Evolutionary conservation across 352 stramenopile genomes (phyloP).

Genomic region (Pythium grandisporangium): DNA sequence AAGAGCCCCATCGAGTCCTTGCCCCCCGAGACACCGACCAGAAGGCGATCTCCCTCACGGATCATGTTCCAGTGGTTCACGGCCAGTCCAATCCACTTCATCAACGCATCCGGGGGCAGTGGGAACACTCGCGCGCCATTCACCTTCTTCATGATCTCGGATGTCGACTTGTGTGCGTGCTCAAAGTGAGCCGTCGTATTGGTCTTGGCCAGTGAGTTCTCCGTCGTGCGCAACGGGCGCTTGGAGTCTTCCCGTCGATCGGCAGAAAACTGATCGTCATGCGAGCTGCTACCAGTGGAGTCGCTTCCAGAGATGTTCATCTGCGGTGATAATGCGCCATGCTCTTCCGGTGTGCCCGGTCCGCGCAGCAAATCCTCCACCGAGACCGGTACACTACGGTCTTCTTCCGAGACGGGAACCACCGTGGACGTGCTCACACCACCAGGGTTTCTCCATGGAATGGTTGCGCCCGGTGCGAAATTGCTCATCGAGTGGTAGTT

Average conservation of each 20-base stretch:
- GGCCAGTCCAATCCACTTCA: conserved; percentile 51
- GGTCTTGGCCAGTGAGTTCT: conserved; percentile 3
- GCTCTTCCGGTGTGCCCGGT: neutral
- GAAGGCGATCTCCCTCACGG: conserved; percentile 87
- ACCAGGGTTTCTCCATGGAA: conserved; percentile 4
- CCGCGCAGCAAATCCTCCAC: neutral
- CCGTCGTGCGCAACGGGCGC: conserved; percentile 9
- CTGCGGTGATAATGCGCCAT: too few species aligned
- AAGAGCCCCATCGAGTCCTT: conserved; percentile 95
- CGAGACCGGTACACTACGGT: neutral
- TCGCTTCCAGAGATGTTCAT: conserved; percentile 1
- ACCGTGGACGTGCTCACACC: neutral
- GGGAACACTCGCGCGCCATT: conserved; percentile 21
- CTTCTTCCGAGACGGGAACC: neutral
- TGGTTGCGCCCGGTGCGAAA: neutral
- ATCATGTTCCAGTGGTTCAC: conserved; percentile 91
- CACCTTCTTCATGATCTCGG: conserved; percentile 18
- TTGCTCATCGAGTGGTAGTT: neutral
- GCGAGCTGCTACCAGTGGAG: neutral
- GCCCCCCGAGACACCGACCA: conserved; percentile 91
- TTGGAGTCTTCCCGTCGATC: conserved; percentile 8
- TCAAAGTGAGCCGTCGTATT: conserved; percentile 3
- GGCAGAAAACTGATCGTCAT: conserved; percentile 9
- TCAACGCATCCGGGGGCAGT: conserved; percentile 27
- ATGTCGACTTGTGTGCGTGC: conserved; percentile 15